A percentile compares a stretch with the other conserved stretches of the same genome.
These are phyloP conservation scores for Smittium culicis DNA, from an alignment of 371 early-diverging fungal species.

Conservation along the genomic window DNA sequence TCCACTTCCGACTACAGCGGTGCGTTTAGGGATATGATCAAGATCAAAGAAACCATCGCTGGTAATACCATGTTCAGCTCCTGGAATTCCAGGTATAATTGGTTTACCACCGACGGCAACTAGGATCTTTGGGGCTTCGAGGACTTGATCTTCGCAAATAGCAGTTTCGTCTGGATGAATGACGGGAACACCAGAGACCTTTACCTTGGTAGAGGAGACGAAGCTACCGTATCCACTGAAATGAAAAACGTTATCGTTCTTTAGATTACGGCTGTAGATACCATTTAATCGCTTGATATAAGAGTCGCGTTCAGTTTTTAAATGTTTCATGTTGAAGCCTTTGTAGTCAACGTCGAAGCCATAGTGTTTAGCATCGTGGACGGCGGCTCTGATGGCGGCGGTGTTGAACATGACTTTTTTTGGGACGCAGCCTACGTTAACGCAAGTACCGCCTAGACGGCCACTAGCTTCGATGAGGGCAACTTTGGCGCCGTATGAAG, in stretches of 20 bases:
- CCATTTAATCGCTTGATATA: conserved; percentile 91
- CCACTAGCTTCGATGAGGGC: conserved; percentile 74
- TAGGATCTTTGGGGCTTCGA: conserved; percentile 68
- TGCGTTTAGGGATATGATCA: no score
- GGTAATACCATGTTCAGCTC: conserved; percentile 74
- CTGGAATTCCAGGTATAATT: conserved; percentile 56
- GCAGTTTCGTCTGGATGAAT: conserved; percentile 23
- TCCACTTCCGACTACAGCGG: no score
- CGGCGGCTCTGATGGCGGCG: conserved; percentile 70
- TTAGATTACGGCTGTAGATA: conserved; percentile 83
- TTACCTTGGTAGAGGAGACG: conserved; percentile 52
- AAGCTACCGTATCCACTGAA: conserved; percentile 78
- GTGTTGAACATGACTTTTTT: conserved; percentile 98
- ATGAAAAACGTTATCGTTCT: conserved; percentile 69
- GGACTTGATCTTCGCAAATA: conserved; percentile 33
- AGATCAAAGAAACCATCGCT: conserved; percentile 96
- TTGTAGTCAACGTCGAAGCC: conserved; percentile 52
- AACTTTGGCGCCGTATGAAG: no score
- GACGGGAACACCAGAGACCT: conserved; percentile 38
- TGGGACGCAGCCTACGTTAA: conserved; percentile 90
- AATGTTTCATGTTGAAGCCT: conserved; percentile 40
- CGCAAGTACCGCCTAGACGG: no score
- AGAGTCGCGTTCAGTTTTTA: conserved; percentile 86
- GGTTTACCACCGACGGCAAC: conserved; percentile 80
- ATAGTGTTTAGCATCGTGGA: conserved; percentile 74